Evolutionary conservation across 1,284 basidiomycete species (phyloP), one percentile per base, ranked within the genome.

Genomic region (Pseudozyma thailandica): DNA sequence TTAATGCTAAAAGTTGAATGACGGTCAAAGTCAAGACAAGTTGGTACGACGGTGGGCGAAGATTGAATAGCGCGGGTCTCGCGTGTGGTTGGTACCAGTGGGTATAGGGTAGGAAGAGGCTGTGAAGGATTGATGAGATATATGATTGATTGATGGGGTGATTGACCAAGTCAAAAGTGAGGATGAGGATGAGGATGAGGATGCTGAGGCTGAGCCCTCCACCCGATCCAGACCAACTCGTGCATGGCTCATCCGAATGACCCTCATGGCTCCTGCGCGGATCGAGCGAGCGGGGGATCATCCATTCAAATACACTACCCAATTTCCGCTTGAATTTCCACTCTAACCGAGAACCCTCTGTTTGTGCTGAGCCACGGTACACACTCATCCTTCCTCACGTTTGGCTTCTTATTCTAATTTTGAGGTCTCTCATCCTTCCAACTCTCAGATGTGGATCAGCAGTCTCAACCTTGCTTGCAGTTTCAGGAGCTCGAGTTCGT

Each of bases 261-360:
- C 10, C 18, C 46, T 27, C 25, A 23, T 56, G 47, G 54, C 54
- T 38, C 39, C 27, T 57, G 54, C 54, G 35, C 31, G 48, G 47
- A 57, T 50, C 47, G 54, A 31, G 42, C 42, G 41, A 26, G 33
- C 23, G 45, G 21, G 3, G 9, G 20, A 20, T 35, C 33, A 35
- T n/a, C 33, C 6, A 35, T 35, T n/a, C n/a, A n/a, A n/a, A n/a
- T n/a, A n/a, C n/a, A n/a, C n/a, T n/a, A n/a, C n/a, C n/a, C 20
- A 4, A 39, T 18, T 39, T 47, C 33, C 23, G 23, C 26, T 16
- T 37, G 8, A 18, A 6, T 45, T 28, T 9, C 8, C 43, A 45
- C 15, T 27, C 16, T 35, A 35, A 35, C 13, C 33, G 33, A 16
- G 15, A 16, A 7, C 33, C n/a, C n/a, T 16, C 6, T 16, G 33